phyloP scores from a whole-genome alignment of 371 early-diverging fungal species.

The Mucor sp. region DNA sequence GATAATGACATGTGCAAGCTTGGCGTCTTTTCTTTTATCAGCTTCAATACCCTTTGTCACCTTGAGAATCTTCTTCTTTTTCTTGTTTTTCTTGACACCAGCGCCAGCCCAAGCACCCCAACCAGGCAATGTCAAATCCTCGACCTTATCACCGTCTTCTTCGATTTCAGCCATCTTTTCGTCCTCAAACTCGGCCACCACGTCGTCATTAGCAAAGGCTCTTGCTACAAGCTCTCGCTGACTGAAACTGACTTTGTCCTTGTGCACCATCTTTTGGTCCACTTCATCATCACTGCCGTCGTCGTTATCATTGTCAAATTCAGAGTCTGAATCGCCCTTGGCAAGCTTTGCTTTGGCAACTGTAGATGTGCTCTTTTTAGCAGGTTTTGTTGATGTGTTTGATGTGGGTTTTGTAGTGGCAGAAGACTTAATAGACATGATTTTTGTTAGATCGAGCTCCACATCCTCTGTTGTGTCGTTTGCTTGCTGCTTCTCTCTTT shows the following conservation, averaged over 20 bases:
- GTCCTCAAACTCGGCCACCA: conserved; percentile 85
- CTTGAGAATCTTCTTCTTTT: conserved; percentile 64
- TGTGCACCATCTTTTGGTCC: conserved; percentile 43
- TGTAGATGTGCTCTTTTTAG: not conserved
- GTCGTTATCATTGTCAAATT: conserved; percentile 21
- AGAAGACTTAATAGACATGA: conserved; percentile 9
- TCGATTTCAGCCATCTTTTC: conserved; percentile 76
- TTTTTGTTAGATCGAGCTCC: conserved; percentile 49
- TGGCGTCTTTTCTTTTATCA: conserved; percentile 77
- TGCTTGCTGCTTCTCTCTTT: conserved; percentile 36
- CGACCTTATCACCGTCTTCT: conserved; percentile 76
- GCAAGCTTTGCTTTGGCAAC: conserved; percentile 18
- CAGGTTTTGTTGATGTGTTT: not conserved
- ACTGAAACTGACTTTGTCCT: conserved; percentile 62
- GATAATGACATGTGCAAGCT: conserved; percentile 88
- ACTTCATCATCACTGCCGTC: conserved; percentile 35
- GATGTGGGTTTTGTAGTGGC: not conserved
- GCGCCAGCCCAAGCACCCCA: conserved; percentile 95
- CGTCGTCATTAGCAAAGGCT: conserved; percentile 93
- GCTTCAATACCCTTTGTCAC: conserved; percentile 70
- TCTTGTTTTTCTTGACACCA: conserved; percentile 60
- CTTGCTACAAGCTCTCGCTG: conserved; percentile 88
- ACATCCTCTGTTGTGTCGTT: conserved; percentile 55
- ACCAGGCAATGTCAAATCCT: conserved; percentile 89
- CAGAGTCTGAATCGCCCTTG: conserved; percentile 24